phyloP scores from a whole-genome alignment of 2,329 filamentous ascomycete species.

The Aurifilum marmelostoma region DNA sequence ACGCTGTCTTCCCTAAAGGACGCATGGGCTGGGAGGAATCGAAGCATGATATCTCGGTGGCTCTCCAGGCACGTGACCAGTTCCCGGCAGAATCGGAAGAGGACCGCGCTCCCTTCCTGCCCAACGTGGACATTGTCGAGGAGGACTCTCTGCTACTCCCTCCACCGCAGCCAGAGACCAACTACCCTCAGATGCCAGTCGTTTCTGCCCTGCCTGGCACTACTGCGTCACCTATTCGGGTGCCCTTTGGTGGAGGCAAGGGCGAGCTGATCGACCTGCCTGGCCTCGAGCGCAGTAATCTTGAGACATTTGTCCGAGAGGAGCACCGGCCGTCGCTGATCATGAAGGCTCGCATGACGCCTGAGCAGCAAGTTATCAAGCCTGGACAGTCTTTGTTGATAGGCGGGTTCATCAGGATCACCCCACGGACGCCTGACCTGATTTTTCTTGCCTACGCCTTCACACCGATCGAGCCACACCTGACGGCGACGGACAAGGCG shows the following conservation, averaged over 20 bases:
- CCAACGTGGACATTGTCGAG: constrained; percentile 38
- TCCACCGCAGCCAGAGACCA: constrained; percentile 70
- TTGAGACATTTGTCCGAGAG: constrained; percentile 72
- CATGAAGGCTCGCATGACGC: constrained; percentile 76
- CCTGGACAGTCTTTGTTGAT: constrained; percentile 80
- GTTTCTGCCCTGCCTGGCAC: constrained; percentile 89
- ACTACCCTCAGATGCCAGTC: constrained; percentile 82
- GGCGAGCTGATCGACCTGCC: constrained; percentile 95
- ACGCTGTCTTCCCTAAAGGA: constrained; percentile 82
- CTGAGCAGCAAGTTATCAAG: constrained; percentile 74
- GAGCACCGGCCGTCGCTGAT: constrained; percentile 69
- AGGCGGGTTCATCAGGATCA: constrained; percentile 86
- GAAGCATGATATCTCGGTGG: constrained; percentile 42
- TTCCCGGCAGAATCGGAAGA: constrained; percentile 37
- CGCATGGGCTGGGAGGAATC: constrained; percentile 49
- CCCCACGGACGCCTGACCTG: constrained; percentile 66
- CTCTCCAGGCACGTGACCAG: constrained; percentile 34
- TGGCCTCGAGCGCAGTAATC: constrained; percentile 73
- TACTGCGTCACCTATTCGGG: constrained; percentile 90
- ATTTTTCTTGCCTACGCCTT: constrained; percentile 85
- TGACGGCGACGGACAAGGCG: constrained; percentile 81
- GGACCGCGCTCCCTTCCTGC: constrained; percentile 7
- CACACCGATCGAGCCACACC: constrained; percentile 74
- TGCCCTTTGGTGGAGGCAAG: constrained; percentile 82
- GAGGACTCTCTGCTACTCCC: constrained; percentile 70